These are phyloP conservation scores for Skeletonema tropicum DNA, from an alignment of 108 stramenopile genomes.

Conservation along the genomic window DNA sequence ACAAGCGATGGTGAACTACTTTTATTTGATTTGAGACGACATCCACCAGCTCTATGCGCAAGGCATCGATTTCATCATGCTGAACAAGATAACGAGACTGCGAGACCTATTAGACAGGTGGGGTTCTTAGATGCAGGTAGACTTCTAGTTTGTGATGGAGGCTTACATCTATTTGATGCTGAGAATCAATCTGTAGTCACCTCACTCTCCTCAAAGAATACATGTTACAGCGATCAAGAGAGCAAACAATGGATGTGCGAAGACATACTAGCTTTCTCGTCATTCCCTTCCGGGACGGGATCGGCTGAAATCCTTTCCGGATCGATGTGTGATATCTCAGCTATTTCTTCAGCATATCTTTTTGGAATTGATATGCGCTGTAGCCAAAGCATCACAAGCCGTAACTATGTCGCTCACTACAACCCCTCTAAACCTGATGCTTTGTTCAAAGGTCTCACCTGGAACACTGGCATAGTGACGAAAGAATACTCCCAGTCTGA, in stretches of 20 bases:
- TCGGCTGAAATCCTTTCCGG: conserved; percentile 17
- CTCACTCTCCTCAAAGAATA: conserved; percentile 11
- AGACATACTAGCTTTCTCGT: conserved; percentile 10
- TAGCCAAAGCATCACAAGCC: background rate
- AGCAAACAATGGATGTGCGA: background rate
- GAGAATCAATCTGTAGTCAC: conserved; percentile 17
- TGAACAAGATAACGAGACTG: background rate
- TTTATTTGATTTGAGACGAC: conserved; percentile 34
- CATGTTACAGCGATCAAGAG: background rate
- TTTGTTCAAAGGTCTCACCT: conserved; percentile 25
- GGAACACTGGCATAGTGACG: conserved; percentile 11
- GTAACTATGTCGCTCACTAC: background rate
- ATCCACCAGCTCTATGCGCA: conserved; percentile 18
- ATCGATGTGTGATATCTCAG: conserved; percentile 16
- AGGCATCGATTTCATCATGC: background rate
- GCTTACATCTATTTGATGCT: conserved; percentile 18
- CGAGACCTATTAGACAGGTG: conserved; percentile 17
- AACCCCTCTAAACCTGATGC: background rate
- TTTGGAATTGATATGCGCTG: conserved; percentile 34
- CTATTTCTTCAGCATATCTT: conserved; percentile 33
- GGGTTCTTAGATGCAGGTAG: conserved; percentile 9
- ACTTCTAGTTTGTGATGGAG: conserved; percentile 29
- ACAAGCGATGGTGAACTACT: conserved; percentile 31
- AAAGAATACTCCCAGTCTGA: background rate
- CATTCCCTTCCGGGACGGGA: conserved; percentile 8